A percentile compares a stretch with the other conserved stretches of the same genome.
Conservation (phyloP, 2,329 filamentous ascomycete genomes). For the Neopestalotiopsis rosae region DNA sequence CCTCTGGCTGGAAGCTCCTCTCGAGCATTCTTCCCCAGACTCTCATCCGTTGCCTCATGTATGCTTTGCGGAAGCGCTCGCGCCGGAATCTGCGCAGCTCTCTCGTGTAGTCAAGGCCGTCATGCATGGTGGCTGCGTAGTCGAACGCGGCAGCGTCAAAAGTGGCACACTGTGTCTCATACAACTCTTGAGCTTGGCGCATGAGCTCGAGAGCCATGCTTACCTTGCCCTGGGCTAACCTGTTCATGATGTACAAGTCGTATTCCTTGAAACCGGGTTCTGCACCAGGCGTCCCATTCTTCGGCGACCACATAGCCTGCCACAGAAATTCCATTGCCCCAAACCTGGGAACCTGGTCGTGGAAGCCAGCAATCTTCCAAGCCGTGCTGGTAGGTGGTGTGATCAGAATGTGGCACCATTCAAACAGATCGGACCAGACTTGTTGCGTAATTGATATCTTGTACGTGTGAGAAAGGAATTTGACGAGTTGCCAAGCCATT, state of each 20-base stretch:
- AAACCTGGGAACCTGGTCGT: constrained; percentile 40
- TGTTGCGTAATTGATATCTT: constrained; percentile 58
- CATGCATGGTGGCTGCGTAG: constrained; percentile 30
- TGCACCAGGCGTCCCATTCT: constrained; percentile 55
- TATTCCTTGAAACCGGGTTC: constrained; percentile 61
- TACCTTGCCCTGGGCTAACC: constrained; percentile 23
- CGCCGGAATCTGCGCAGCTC: constrained; percentile 28
- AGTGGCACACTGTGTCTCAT: constrained; percentile 31
- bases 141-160: constrained; percentile 31
- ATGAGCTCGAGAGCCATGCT: constrained; percentile 32
- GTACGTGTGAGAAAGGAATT: constrained; percentile 67
- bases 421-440: constrained; percentile 71
- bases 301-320: constrained; percentile 58
- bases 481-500: constrained; percentile 62
- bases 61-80: constrained; percentile 34
- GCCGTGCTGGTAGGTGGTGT: constrained; percentile 42
- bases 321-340: constrained; percentile 59
- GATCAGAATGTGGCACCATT: constrained; percentile 67
- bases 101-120: constrained; percentile 25
- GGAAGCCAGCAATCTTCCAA: constrained; percentile 40
- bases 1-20: constrained; percentile 17
- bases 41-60: constrained; percentile 38
- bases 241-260: constrained; percentile 54
- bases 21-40: constrained; percentile 32
- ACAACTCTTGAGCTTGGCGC: constrained; percentile 32